These are phyloP conservation scores for Mycosarcoma maydis DNA, from an alignment of 1,284 basidiomycete species.

Conservation along the genomic window DNA sequence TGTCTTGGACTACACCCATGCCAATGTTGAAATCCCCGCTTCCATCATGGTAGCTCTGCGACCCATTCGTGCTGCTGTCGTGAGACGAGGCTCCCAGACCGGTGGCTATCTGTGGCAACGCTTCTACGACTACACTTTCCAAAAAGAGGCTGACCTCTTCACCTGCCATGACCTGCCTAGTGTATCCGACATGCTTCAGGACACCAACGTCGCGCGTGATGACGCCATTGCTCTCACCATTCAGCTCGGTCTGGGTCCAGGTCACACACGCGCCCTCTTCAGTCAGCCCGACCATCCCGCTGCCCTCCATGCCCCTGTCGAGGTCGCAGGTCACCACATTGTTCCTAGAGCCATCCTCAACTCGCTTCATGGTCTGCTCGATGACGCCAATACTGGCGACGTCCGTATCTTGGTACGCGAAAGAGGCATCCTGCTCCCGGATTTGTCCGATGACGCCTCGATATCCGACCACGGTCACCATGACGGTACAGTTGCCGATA, in stretches of 20 bases:
- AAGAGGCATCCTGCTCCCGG: slow-evolving; percentile 44
- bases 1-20: slow-evolving; percentile 45
- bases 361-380: slow-evolving; percentile 53
- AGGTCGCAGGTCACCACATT: slow-evolving; percentile 43
- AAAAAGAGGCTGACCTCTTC: slow-evolving; percentile 51
- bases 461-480: slow-evolving; percentile 15
- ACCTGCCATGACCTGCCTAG: slow-evolving; percentile 55
- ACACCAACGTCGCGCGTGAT: slow-evolving; percentile 24
- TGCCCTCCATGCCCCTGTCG: slow-evolving; percentile 37
- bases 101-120: slow-evolving; percentile 49
- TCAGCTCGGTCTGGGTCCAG: slow-evolving; percentile 56
- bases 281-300: slow-evolving; percentile 9
- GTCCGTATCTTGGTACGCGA: slow-evolving; percentile 61
- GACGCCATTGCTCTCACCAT: slow-evolving; percentile 57
- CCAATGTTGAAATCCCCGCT: slow-evolving; percentile 45
- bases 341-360: slow-evolving; percentile 51
- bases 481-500: not conserved
- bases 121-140: slow-evolving; percentile 49
- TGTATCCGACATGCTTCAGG: slow-evolving; percentile 45
- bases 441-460: not conserved
- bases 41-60: slow-evolving; percentile 56
- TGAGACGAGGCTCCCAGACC: slow-evolving; percentile 11
- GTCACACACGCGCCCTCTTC: slow-evolving; percentile 11
- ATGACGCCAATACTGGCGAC: slow-evolving; percentile 61
- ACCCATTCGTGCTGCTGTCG: slow-evolving; percentile 23